These are phyloP conservation scores for Plasmodium yoelii DNA, from an alignment of 169 alveolate genomes.

Conservation along the genomic window DNA sequence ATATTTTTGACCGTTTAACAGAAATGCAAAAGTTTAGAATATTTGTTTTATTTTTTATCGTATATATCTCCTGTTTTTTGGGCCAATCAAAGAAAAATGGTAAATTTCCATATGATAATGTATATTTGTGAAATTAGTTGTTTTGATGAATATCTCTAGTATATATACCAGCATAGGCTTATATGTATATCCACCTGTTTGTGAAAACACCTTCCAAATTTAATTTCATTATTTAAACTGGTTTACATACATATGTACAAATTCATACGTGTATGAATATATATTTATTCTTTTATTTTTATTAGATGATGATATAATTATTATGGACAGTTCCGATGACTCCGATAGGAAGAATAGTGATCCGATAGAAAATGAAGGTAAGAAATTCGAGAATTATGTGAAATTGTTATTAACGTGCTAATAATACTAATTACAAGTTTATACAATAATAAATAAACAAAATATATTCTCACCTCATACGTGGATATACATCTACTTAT, in stretches of 20 bases:
- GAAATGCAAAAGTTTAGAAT: slow-evolving; percentile 44
- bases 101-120: slow-evolving; percentile 3
- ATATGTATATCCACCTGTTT: too few species aligned
- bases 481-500: too few species aligned
- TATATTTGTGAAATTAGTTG: neutral
- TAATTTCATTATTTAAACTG: neutral
- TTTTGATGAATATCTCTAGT: too few species aligned
- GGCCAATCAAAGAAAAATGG: slow-evolving; percentile 42
- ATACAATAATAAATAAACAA: too few species aligned
- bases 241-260: neutral
- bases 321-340: slow-evolving; percentile 22
- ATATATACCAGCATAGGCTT: too few species aligned
- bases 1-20: neutral
- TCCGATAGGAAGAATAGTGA: neutral
- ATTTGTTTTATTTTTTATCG: slow-evolving; percentile 29
- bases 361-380: slow-evolving; percentile 18
- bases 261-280: neutral
- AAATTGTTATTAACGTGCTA: neutral
- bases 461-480: too few species aligned
- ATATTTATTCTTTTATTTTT: slow-evolving; percentile 9
- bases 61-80: slow-evolving; percentile 42
- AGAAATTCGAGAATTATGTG: neutral
- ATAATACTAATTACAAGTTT: neutral
- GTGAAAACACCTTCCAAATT: too few species aligned
- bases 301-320: slow-evolving; percentile 49